phyloP scores from a whole-genome alignment of 441 rosid species.

The Croton laevigatus region DNA sequence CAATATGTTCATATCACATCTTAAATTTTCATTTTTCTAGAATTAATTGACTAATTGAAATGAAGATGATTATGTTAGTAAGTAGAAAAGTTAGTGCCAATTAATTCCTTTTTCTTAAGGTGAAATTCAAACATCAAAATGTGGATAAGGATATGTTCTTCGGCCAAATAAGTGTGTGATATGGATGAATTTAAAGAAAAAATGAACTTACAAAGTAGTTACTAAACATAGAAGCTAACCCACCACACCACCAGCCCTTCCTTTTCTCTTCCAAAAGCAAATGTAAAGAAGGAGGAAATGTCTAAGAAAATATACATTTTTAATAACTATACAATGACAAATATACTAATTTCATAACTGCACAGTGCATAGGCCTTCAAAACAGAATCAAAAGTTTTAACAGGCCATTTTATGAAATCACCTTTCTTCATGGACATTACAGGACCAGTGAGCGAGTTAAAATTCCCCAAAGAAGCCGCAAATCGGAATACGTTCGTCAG shows the following conservation, averaged over 20 bases:
- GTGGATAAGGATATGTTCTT: background rate
- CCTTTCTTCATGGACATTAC: slow-evolving; percentile 45
- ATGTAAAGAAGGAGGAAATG: background rate
- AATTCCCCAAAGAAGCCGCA: slow-evolving; percentile 37
- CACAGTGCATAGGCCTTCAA: slow-evolving; percentile 5
- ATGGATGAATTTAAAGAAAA: background rate
- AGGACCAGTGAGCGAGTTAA: slow-evolving; percentile 31
- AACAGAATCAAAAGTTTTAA: slow-evolving; percentile 6
- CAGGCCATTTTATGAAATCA: slow-evolving; percentile 13
- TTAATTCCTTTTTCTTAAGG: background rate
- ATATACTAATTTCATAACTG: background rate
- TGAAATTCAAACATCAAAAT: too few species aligned
- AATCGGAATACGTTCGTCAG: slow-evolving; percentile 34
- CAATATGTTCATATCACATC: background rate
- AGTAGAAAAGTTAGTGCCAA: background rate
- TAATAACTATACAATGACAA: background rate
- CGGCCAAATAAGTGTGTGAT: background rate
- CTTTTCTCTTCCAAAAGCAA: background rate
- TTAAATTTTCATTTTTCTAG: background rate
- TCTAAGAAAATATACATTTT: background rate
- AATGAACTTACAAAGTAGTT: background rate
- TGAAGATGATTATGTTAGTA: background rate
- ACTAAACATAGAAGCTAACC: background rate
- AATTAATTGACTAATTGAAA: background rate
- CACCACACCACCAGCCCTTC: too few species aligned